phyloP scores from a whole-genome alignment of 108 stramenopile species.

The Skeletonema tropicum region DNA sequence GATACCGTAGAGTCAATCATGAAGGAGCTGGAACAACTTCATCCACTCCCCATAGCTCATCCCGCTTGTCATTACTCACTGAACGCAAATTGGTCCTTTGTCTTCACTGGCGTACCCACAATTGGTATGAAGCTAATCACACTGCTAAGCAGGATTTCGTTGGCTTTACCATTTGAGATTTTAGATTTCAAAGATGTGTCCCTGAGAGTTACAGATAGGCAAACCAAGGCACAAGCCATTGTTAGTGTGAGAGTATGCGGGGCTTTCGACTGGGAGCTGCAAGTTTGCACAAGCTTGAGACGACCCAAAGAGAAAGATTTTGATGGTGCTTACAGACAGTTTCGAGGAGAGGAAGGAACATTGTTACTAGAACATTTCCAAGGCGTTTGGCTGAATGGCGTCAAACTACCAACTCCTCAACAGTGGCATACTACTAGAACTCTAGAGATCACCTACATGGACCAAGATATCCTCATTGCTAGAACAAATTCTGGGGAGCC shows the following conservation, averaged over 20 bases:
- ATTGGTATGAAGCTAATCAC: neutral
- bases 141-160: neutral
- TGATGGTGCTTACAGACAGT: neutral
- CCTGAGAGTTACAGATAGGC: neutral
- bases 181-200: neutral
- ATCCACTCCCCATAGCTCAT: neutral
- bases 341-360: neutral
- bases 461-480: neutral
- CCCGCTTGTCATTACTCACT: neutral
- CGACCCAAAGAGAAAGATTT: neutral
- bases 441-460: conserved; percentile 2
- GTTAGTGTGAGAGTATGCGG: neutral
- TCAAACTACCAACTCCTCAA: neutral
- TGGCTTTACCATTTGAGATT: neutral
- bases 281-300: conserved; percentile 2
- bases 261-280: neutral
- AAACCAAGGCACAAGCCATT: neutral
- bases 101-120: neutral
- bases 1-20: neutral
- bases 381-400: neutral
- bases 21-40: neutral
- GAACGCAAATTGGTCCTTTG: neutral
- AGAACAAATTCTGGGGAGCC: conserved; percentile 1
- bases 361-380: neutral
- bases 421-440: neutral